Percentiles rank a stretch among this genome's conserved stretches.
These are phyloP conservation scores for Quercus tomentella DNA, from an alignment of 331 rosid species.

Conservation along the genomic window DNA sequence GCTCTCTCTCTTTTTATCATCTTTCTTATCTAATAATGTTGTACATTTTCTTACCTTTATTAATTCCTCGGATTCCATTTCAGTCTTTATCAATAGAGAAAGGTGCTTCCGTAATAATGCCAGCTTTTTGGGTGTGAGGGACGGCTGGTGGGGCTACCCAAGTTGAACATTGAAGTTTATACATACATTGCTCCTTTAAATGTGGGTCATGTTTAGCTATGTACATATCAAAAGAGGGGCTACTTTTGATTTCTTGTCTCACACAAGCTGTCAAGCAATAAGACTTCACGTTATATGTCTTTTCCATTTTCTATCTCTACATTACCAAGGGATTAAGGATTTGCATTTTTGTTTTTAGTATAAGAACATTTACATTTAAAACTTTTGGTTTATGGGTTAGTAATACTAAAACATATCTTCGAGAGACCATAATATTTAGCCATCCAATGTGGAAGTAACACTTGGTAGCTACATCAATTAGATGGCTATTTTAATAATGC, in stretches of 20 bases:
- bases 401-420: too few relatives aligned
- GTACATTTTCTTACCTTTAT: neutral
- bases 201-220: constrained; percentile 35
- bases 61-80: constrained; percentile 56
- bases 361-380: too few relatives aligned
- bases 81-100: constrained; percentile 47
- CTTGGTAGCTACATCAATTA: neutral
- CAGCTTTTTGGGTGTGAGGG: constrained; percentile 19
- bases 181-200: neutral
- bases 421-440: too few relatives aligned
- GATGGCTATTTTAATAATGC: too few relatives aligned
- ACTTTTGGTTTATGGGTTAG: too few relatives aligned
- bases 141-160: constrained; percentile 18
- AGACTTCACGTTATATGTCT: too few relatives aligned
- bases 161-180: constrained; percentile 9
- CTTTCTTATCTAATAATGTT: constrained; percentile 11
- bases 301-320: neutral
- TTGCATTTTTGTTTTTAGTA: too few relatives aligned
- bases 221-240: neutral
- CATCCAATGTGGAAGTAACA: neutral
- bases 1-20: constrained; percentile 28
- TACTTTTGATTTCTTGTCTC: constrained; percentile 16
- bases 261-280: constrained; percentile 35
- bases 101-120: constrained; percentile 28
- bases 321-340: neutral